Percentiles rank a stretch among this genome's conserved stretches.
These are phyloP conservation scores for Sporothrix euskadiensis DNA, from an alignment of 2,329 filamentous ascomycete genomes.

Conservation along the genomic window DNA sequence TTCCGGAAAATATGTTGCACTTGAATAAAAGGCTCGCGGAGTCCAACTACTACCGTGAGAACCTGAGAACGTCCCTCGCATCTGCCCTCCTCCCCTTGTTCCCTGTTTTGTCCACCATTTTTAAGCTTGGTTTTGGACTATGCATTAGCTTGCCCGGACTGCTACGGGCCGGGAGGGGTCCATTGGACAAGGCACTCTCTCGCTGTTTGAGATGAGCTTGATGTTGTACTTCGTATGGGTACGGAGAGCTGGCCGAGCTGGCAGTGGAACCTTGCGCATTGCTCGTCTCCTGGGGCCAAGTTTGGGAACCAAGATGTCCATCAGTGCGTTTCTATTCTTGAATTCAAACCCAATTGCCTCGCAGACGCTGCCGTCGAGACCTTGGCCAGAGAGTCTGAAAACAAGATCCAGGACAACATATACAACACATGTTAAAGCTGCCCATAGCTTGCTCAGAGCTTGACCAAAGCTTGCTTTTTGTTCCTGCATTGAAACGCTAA, in stretches of 20 bases:
- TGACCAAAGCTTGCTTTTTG: constrained; percentile 2
- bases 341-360: neutral
- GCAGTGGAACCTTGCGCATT: neutral
- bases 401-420: neutral
- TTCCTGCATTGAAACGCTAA: constrained; percentile 14
- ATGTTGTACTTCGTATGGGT: neutral
- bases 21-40: neutral
- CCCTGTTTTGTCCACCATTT: neutral
- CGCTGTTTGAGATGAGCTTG: neutral
- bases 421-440: neutral
- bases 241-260: neutral
- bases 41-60: neutral
- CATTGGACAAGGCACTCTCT: neutral
- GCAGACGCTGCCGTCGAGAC: neutral
- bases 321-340: neutral
- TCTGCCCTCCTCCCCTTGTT: neutral
- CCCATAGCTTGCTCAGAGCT: neutral
- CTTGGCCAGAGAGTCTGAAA: neutral
- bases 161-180: neutral
- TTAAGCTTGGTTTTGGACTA: neutral
- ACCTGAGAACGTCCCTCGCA: neutral
- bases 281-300: neutral
- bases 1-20: no score
- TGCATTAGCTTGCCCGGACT: neutral
- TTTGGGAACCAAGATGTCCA: neutral